Base-by-base conservation (phyloP, 495 filamentous ascomycete genomes). In the Articulospora tetracladia region DNA sequence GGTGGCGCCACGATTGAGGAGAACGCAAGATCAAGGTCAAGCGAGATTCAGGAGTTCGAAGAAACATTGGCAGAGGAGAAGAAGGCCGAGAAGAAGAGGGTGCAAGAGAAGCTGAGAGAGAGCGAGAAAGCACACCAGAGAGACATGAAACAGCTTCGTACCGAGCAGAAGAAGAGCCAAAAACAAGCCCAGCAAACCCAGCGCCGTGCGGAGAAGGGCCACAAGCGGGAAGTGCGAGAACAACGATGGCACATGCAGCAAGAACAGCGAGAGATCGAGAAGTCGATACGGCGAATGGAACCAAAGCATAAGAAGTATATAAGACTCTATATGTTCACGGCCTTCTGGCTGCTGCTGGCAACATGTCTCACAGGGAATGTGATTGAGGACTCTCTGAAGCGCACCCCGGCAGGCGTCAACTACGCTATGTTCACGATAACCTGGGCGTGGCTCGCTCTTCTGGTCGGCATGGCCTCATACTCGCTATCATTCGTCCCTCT, bases 321-420 rank as follows among this genome's bases (percentile, higher is more conserved):
- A 13, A 8, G 11, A 12, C 25, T 54, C 1, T 34, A 32, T 34
- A 3, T 54, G 51, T 17, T 54, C 24, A 36, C 51, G 28, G 24
- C 25, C 28, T 32, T 54, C 24, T 54, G 51, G 24, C 19, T 32
- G 25, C 28, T 54, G 22, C 34, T 54, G 27, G 28, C 28, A 30
- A 54, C 87, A 73, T 77, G 84, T 28, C 76, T 90, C 26, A 65
- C 84, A 57, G 86, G 85, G 65, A 84, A 87, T 75, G 85, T 88
- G 77, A 83, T 89, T 67, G 70, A 74, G 59, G 72, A 49, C 8
- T 12, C 46, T 13, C 10, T 20, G 8, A 23, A 74, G 59, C 57
- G 68, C 52, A 81, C 83, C 49, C 84, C 86, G 72, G 66, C 71
- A 23, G 70, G 77, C 51, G 72, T 82, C 69, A 88, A 89, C 76